Evolutionary conservation across 2,329 filamentous ascomycete genomes (phyloP), one percentile per base, ranked within the genome.

Genomic region (Arachnopeziza araneosa): DNA sequence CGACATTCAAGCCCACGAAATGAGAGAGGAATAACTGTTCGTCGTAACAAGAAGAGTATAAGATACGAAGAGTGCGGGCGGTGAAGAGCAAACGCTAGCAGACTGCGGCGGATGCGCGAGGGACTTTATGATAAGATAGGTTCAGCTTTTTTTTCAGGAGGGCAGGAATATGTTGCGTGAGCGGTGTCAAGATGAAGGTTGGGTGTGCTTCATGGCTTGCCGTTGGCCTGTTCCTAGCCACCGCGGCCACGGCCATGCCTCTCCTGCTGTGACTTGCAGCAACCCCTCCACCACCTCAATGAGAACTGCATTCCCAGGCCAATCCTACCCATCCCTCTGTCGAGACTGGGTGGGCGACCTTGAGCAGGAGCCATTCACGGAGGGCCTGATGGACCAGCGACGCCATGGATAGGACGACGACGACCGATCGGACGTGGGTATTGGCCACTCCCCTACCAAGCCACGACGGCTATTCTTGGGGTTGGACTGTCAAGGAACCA

Each of bases 131-230:
- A 58, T 49, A 44, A 24, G 36, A 24, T 12, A 22, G 50, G 14
- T 19, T 14, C 36, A 44, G 36, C 48, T 17, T 48, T 52, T 48
- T 52, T 52, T 55, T 50, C 44, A 57, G 54, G 50, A 54, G 56
- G 48, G 54, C 26, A 26, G 44, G 57, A 55, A 44, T 23, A 10
- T 59, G 54, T 57, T 64, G 56, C 60, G 55, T 58, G 62, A 61
- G 56, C 49, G 52, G 60, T 64, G 55, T 57, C 63, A 64, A 53
- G 57, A 60, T 36, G 50, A 50, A 24, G 30, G 51, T 23, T 53
- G 32, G 56, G 9, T 17, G 26, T 30, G 50, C 21, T 22, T n/a
- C 55, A 21, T 56, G 55, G 55, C 17, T 36, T 56, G 48, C n/a
- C 44, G 55, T 52, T 56, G 49, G 55, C 49, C 55, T 52, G 48